A percentile compares a stretch with the other conserved stretches of the same genome.
These are phyloP conservation scores for Daldinia concentrica DNA, from an alignment of 495 filamentous ascomycete species.

Conservation along the genomic window DNA sequence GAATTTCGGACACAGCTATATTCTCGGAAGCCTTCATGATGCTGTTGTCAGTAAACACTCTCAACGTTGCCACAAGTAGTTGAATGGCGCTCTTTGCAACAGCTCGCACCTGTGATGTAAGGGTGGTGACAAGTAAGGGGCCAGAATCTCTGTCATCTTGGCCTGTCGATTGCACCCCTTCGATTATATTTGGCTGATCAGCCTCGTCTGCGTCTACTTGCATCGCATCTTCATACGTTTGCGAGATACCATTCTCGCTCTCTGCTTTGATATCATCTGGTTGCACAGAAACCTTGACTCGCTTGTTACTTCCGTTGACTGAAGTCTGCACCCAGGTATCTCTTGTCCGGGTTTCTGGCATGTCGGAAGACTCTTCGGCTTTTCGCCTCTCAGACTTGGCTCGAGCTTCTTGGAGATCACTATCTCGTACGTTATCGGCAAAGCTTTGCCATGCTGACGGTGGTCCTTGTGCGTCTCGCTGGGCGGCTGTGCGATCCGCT, in stretches of 20 bases:
- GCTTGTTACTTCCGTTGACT: conserved; percentile 53
- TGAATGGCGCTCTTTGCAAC: conserved; percentile 17
- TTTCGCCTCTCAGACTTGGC: conserved; percentile 36
- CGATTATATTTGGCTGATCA: conserved; percentile 10
- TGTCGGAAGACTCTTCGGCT: conserved; percentile 37
- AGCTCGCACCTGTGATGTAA: conserved; percentile 43
- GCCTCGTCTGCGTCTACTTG: conserved; percentile 12
- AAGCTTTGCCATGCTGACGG: conserved; percentile 36
- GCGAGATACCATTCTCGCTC: conserved; percentile 18
- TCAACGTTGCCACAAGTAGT: conserved; percentile 29
- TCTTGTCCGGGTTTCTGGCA: conserved; percentile 25
- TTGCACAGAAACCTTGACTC: conserved; percentile 53
- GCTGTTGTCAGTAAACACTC: conserved; percentile 31
- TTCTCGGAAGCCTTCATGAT: conserved; percentile 26
- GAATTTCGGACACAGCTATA: background rate
- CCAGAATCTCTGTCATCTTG: conserved; percentile 15
- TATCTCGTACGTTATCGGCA: conserved; percentile 31
- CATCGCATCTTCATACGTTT: conserved; percentile 22
- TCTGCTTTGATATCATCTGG: conserved; percentile 29
- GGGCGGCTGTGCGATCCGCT: conserved; percentile 26
- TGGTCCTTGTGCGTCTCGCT: conserved; percentile 1
- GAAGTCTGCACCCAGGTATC: conserved; percentile 49
- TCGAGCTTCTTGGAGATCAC: conserved; percentile 34
- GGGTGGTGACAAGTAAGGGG: conserved; percentile 23
- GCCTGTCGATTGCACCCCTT: conserved; percentile 11